Evolutionary conservation across 2,329 filamentous ascomycete species (phyloP).

Genomic region (Aspergillus eucalypticola): DNA sequence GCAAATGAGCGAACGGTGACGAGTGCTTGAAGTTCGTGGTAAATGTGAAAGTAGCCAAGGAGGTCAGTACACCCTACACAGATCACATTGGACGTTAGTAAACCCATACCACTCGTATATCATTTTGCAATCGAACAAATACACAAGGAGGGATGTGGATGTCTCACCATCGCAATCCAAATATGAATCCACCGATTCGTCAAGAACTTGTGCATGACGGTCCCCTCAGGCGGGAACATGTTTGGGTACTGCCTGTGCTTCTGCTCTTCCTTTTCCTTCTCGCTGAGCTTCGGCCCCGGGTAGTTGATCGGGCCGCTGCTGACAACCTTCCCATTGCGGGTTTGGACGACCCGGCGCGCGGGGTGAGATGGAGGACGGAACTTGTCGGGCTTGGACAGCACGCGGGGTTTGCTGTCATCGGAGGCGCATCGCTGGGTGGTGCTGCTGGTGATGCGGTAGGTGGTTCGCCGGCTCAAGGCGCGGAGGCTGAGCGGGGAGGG

Average conservation of each 20-base stretch:
- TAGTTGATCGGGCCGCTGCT: conserved; percentile 62
- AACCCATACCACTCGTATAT: neutral
- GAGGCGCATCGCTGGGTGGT: conserved; percentile 29
- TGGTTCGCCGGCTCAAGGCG: conserved; percentile 25
- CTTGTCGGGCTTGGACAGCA: conserved; percentile 82
- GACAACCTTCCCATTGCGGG: conserved; percentile 31
- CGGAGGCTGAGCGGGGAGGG: conserved; percentile 34
- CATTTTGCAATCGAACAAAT: neutral
- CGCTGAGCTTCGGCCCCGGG: conserved; percentile 66
- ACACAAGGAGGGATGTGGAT: neutral
- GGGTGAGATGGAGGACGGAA: conserved; percentile 94
- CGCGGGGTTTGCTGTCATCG: conserved; percentile 57
- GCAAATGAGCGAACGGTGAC: conserved; percentile 76
- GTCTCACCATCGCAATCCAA: conserved; percentile 73
- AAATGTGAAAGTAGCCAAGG: conserved; percentile 71
- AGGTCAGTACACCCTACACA: conserved; percentile 63
- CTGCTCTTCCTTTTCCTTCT: conserved; percentile 67
- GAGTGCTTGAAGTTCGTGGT: conserved; percentile 74
- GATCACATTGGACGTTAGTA: neutral
- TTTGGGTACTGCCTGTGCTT: conserved; percentile 76
- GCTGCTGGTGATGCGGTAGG: conserved; percentile 10
- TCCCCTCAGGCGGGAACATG: conserved; percentile 81
- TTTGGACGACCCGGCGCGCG: conserved; percentile 62
- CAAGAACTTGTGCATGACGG: conserved; percentile 81
- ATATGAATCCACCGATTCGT: conserved; percentile 74